Percentiles rank a stretch among this genome's conserved stretches.
Evolutionary conservation across 305 asterid genomes (phyloP).

Genomic region (Petunia hybrid): DNA sequence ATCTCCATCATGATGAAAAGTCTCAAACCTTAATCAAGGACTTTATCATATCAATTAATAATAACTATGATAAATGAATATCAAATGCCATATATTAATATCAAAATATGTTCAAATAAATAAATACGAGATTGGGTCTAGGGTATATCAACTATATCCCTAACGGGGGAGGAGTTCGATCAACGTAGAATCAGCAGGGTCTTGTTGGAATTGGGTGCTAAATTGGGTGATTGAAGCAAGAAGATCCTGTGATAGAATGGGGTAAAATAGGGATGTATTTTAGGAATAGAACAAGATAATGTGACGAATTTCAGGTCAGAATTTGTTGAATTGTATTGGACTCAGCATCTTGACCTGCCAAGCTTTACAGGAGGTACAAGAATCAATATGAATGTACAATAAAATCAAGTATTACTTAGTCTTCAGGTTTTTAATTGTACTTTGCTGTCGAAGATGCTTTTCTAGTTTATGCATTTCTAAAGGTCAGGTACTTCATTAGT

Average conservation of each 20-base stretch:
- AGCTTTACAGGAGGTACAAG: neutral
- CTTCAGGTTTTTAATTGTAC: neutral
- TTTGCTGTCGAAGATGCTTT: neutral
- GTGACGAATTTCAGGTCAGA: neutral
- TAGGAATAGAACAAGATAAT: neutral
- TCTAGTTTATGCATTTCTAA: neutral
- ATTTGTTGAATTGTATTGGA: neutral
- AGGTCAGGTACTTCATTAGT: neutral
- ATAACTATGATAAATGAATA: too few relatives aligned
- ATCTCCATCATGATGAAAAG: too few relatives aligned
- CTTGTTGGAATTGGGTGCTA: neutral
- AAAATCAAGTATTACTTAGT: neutral
- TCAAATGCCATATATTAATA: too few relatives aligned
- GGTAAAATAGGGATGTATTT: neutral
- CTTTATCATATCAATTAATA: too few relatives aligned
- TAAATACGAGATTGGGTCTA: too few relatives aligned
- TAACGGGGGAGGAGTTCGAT: constrained; percentile 22
- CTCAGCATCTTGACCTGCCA: neutral
- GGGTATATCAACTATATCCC: too few relatives aligned
- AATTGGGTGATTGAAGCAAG: constrained; percentile 13
- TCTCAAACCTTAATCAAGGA: too few relatives aligned
- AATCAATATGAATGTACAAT: neutral
- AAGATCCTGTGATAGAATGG: neutral
- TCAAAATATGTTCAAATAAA: too few relatives aligned
- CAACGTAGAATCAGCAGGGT: neutral